phyloP scores from a whole-genome alignment of 2,329 filamentous ascomycete species.

The Xylariomycetidae sp. region DNA sequence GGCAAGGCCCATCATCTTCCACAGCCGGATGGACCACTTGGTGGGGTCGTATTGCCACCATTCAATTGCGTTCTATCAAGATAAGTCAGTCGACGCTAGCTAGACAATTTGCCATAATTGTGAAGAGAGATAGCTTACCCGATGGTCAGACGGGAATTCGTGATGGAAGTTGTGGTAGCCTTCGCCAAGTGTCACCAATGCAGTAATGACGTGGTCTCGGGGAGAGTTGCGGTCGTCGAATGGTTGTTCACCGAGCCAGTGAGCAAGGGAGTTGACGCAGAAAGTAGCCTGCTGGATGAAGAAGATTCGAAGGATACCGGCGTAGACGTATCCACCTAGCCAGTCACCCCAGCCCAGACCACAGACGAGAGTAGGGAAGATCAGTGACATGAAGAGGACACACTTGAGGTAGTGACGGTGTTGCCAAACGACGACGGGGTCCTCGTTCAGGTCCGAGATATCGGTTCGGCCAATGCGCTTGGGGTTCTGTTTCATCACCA shows the following conservation, averaged over 20 bases:
- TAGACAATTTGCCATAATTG: no score
- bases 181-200: conserved; percentile 62
- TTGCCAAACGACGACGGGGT: conserved; percentile 44
- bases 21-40: conserved; percentile 66
- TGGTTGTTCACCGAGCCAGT: conserved; percentile 58
- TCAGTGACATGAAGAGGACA: conserved; percentile 40
- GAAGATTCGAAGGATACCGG: conserved; percentile 46
- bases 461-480: conserved; percentile 47
- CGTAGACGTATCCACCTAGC: conserved; percentile 45
- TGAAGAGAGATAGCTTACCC: no score
- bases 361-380: conserved; percentile 43
- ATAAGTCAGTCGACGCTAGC: no score
- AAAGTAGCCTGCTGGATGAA: conserved; percentile 50
- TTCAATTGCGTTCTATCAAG: conserved; percentile 64
- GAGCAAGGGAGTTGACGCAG: conserved; percentile 49
- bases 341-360: conserved; percentile 45
- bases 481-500: conserved; percentile 51
- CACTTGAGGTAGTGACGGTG: conserved; percentile 44
- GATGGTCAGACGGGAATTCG: conserved; percentile 68
- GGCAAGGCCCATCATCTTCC: conserved; percentile 63
- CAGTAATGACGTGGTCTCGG: conserved; percentile 64
- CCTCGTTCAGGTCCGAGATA: conserved; percentile 46
- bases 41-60: conserved; percentile 70
- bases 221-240: conserved; percentile 69
- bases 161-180: conserved; percentile 74